phyloP scores from a whole-genome alignment of 805 yeast species.

The Suhomyces pyralidae region DNA sequence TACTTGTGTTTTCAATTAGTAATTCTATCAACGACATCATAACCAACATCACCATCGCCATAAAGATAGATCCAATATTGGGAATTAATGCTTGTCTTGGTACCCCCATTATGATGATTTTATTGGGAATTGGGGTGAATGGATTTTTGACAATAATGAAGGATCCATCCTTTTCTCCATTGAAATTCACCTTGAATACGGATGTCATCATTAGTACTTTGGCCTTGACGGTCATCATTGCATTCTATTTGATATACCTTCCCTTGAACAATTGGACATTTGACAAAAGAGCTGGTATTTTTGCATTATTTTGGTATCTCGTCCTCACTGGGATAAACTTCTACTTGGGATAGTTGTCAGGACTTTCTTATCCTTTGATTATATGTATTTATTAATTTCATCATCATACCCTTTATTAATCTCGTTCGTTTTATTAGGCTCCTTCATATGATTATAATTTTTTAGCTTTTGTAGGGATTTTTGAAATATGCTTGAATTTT shows the following conservation, averaged over 20 bases:
- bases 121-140: slow-evolving; percentile 51
- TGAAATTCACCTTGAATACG: slow-evolving; percentile 19
- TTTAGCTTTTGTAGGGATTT: slow-evolving; percentile 7
- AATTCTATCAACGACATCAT: slow-evolving; percentile 53
- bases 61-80: slow-evolving; percentile 32
- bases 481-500: slow-evolving; percentile 7
- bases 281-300: slow-evolving; percentile 27
- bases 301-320: slow-evolving; percentile 21
- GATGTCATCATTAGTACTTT: slow-evolving; percentile 24
- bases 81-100: slow-evolving; percentile 56
- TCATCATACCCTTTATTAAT: slow-evolving; percentile 5
- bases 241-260: slow-evolving; percentile 23
- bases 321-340: slow-evolving; percentile 18
- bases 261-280: slow-evolving; percentile 34
- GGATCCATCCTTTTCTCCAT: slow-evolving; percentile 3
- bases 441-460: not conserved
- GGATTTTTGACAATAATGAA: slow-evolving; percentile 18
- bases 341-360: slow-evolving; percentile 3
- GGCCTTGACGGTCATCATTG: slow-evolving; percentile 23
- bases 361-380: not conserved
- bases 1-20: slow-evolving; percentile 47
- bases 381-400: slow-evolving; percentile 4
- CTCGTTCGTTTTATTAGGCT: not conserved
- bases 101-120: slow-evolving; percentile 47
- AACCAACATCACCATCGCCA: slow-evolving; percentile 47